These are phyloP conservation scores for Carallia pectinifolia DNA, from an alignment of 345 rosid species.

Conservation along the genomic window DNA sequence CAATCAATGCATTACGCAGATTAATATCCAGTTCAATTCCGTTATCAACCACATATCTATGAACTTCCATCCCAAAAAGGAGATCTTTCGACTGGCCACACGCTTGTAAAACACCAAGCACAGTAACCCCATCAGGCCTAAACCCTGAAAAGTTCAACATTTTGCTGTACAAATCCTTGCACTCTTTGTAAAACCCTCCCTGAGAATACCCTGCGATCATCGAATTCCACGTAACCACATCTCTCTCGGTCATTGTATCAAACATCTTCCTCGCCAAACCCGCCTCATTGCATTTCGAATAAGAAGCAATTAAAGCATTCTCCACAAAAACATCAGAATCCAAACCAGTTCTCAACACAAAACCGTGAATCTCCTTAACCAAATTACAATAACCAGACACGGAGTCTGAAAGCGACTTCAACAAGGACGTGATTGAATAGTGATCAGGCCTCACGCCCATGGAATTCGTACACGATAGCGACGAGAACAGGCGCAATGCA, in stretches of 20 bases:
- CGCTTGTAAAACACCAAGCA: conserved; percentile 66
- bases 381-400: conserved; percentile 26
- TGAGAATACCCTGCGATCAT: conserved; percentile 85
- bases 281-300: conserved; percentile 47
- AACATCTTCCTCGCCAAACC: conserved; percentile 57
- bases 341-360: conserved; percentile 46
- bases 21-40: conserved; percentile 50
- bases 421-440: conserved; percentile 53
- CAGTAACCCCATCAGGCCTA: conserved; percentile 64
- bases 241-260: conserved; percentile 58
- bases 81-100: conserved; percentile 72
- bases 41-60: conserved; percentile 41
- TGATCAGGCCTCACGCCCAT: conserved; percentile 43
- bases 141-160: conserved; percentile 45
- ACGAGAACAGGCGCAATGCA: conserved; percentile 49
- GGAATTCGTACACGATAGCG: conserved; percentile 28
- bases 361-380: conserved; percentile 63
- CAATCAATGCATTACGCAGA: conserved; percentile 65
- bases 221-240: conserved; percentile 79
- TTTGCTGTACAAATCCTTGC: conserved; percentile 56
- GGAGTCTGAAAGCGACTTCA: conserved; percentile 55
- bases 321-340: conserved; percentile 51
- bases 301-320: conserved; percentile 66
- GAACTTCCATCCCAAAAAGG: conserved; percentile 71
- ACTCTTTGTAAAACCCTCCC: conserved; percentile 56